Conservation (phyloP, 345 rosid genomes). For the Noccaea bulbosa region DNA sequence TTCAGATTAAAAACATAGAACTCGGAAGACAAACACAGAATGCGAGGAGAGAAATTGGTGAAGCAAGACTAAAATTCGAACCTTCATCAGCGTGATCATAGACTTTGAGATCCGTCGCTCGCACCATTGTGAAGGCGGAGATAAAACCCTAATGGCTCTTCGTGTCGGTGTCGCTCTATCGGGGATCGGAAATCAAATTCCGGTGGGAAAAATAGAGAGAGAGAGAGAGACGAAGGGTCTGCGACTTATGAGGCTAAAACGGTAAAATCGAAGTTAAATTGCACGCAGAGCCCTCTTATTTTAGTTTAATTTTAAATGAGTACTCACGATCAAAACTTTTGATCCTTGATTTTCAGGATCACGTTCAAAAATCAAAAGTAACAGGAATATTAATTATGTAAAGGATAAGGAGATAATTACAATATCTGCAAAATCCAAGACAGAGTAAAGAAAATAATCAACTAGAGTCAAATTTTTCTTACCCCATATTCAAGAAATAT, state of each 20-base stretch:
- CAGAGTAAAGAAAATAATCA: too few relatives aligned
- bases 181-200: constrained; percentile 23
- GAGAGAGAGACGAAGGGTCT: not conserved
- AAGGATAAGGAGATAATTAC: too few relatives aligned
- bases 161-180: constrained; percentile 16
- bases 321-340: too few relatives aligned
- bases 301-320: too few relatives aligned
- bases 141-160: constrained; percentile 24
- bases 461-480: too few relatives aligned
- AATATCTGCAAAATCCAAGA: too few relatives aligned
- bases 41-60: not conserved
- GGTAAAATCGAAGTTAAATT: not conserved
- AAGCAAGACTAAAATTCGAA: constrained; percentile 23
- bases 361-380: too few relatives aligned
- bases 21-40: constrained; percentile 12
- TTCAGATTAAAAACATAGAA: not conserved
- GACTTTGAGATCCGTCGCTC: constrained; percentile 9
- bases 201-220: constrained; percentile 16
- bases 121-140: constrained; percentile 24
- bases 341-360: too few relatives aligned
- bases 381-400: too few relatives aligned
- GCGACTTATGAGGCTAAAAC: constrained; percentile 20
- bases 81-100: constrained; percentile 31
- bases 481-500: too few relatives aligned
- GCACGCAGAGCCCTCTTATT: not conserved